Conservation (phyloP, 495 filamentous ascomycete genomes). For the Tetracladium marchalianum region DNA sequence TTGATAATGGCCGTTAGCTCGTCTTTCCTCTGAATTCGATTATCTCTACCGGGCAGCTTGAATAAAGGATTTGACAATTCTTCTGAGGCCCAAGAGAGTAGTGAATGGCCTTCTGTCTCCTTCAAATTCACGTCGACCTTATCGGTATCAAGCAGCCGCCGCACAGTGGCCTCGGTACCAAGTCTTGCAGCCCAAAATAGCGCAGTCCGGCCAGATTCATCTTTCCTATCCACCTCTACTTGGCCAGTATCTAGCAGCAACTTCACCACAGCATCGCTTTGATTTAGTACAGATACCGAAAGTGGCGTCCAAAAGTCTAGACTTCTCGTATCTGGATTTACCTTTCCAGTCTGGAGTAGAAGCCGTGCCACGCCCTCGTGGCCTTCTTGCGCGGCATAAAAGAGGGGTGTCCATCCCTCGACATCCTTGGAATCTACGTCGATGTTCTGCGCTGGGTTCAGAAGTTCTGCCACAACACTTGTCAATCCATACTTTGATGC, state of each 20-base stretch:
- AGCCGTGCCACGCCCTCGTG: conserved; percentile 16
- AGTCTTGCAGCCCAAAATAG: conserved; percentile 8
- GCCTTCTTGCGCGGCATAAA: neutral
- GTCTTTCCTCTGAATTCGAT: no score
- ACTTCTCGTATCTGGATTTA: neutral
- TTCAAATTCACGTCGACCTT: conserved; percentile 2
- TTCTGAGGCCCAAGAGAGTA: conserved; percentile 2
- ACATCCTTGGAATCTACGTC: no score
- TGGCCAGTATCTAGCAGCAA: conserved; percentile 1
- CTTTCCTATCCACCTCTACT: conserved; percentile 1
- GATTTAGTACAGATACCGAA: neutral
- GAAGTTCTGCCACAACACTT: no score
- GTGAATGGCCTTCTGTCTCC: conserved; percentile 3
- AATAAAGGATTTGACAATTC: no score
- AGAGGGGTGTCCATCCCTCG: no score
- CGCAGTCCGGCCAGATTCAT: neutral
- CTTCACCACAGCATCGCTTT: conserved; percentile 1
- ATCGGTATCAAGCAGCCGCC: conserved; percentile 15
- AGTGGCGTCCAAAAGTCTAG: neutral
- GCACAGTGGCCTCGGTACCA: conserved; percentile 16
- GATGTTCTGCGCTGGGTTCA: no score
- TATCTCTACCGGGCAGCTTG: no score
- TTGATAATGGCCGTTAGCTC: neutral
- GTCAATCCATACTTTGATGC: no score
- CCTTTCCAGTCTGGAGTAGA: conserved; percentile 11